phyloP scores from a whole-genome alignment of 345 rosid genomes.

The Aurinia saxatilis region DNA sequence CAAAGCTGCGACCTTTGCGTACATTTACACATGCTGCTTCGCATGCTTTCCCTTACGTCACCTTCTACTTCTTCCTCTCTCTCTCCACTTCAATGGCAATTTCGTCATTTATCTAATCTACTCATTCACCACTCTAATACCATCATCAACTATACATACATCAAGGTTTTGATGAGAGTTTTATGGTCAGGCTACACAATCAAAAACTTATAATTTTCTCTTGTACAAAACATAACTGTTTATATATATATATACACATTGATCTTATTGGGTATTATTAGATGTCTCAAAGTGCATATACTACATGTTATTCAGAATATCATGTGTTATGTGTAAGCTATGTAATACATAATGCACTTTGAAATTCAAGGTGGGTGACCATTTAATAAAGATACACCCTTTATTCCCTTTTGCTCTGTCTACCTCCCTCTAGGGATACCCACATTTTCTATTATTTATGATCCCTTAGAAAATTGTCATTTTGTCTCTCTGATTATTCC shows the following conservation, averaged over 20 bases:
- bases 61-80: conserved; percentile 28
- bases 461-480: background rate
- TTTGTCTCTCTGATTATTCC: conserved; percentile 27
- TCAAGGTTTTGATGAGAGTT: background rate
- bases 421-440: conserved; percentile 22
- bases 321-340: background rate
- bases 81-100: background rate
- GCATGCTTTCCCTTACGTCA: conserved; percentile 57
- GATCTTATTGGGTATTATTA: background rate
- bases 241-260: background rate
- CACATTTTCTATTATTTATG: conserved; percentile 15
- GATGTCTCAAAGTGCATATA: background rate
- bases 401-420: conserved; percentile 48
- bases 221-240: background rate
- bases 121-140: no score
- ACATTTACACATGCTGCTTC: conserved; percentile 25
- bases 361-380: conserved; percentile 25
- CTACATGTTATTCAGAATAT: no score
- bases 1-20: conserved; percentile 33
- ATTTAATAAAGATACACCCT: conserved; percentile 36
- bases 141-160: no score
- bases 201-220: background rate
- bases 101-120: background rate
- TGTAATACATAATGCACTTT: background rate
- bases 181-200: background rate